These are phyloP conservation scores for Apiospora sp. DNA, from an alignment of 2,329 filamentous ascomycete genomes.

Conservation along the genomic window DNA sequence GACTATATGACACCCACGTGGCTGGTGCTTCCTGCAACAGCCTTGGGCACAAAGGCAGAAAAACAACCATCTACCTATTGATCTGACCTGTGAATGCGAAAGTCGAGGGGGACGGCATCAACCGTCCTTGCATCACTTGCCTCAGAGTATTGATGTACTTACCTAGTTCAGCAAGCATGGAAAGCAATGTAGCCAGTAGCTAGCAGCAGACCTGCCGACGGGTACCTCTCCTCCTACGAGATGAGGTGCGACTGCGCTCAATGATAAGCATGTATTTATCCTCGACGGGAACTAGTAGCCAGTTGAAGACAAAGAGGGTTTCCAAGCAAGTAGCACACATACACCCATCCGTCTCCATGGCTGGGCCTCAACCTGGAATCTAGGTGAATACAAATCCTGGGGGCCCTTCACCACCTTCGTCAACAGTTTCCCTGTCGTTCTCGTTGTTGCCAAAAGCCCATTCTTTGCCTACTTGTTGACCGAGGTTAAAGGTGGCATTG, in stretches of 20 bases:
- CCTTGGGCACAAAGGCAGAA: constrained; percentile 19
- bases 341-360: not conserved
- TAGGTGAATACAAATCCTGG: constrained; percentile 3
- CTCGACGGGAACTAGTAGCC: not conserved
- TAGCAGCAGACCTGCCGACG: not conserved
- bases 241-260: constrained; percentile 5
- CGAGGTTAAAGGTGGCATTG: not conserved
- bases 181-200: not conserved
- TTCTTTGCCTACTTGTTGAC: not conserved
- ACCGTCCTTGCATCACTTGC: constrained; percentile 13
- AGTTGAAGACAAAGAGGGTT: not conserved
- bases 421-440: not conserved
- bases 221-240: not conserved
- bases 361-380: not conserved
- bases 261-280: constrained; percentile 21
- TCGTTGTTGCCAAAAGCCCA: not conserved
- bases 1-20: constrained; percentile 21
- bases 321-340: not conserved
- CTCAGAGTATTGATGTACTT: too few species aligned
- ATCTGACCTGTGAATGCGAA: not conserved
- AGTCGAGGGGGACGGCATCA: constrained; percentile 19
- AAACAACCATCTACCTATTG: not conserved
- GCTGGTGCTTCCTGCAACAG: constrained; percentile 17
- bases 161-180: too few species aligned
- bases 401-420: not conserved